phyloP scores from a whole-genome alignment of 75 land plant genomes.

The Picea sitchensis region DNA sequence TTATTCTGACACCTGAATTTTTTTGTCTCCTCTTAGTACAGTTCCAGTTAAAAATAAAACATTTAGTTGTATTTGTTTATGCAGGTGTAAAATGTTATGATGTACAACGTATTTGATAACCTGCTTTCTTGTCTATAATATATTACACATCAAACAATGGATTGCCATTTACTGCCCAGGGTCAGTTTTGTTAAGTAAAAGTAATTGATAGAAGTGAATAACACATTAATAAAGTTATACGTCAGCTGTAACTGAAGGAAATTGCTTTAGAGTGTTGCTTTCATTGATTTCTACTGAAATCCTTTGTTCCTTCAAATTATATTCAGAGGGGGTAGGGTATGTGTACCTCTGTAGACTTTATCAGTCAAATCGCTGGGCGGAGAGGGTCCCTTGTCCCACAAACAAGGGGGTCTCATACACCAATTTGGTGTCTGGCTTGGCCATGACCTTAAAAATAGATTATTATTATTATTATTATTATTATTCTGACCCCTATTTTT shows the following conservation, averaged over 20 bases:
- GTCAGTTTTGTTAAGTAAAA: not conserved
- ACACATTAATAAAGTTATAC: not conserved
- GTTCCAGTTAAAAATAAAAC: not conserved
- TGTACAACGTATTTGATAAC: not conserved
- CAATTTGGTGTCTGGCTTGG: too few species aligned
- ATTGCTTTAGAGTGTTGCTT: not conserved
- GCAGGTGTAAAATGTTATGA: not conserved
- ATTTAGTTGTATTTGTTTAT: too few species aligned
- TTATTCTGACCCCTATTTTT: not conserved
- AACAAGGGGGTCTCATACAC: too few species aligned
- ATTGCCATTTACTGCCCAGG: not conserved
- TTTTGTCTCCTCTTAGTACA: not conserved
- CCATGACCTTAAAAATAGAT: too few species aligned
- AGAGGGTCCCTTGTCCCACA: too few species aligned
- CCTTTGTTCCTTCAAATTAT: not conserved
- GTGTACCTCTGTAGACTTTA: too few species aligned
- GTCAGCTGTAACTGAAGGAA: too few species aligned
- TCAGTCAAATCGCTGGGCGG: too few species aligned
- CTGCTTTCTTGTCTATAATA: not conserved
- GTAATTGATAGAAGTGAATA: not conserved
- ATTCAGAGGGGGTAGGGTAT: not conserved
- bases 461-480: too few species aligned
- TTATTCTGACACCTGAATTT: not conserved
- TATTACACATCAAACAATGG: not conserved
- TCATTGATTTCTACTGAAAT: not conserved